These are phyloP conservation scores for Cochlearia excelsa DNA, from an alignment of 345 rosid genomes.

Conservation along the genomic window DNA sequence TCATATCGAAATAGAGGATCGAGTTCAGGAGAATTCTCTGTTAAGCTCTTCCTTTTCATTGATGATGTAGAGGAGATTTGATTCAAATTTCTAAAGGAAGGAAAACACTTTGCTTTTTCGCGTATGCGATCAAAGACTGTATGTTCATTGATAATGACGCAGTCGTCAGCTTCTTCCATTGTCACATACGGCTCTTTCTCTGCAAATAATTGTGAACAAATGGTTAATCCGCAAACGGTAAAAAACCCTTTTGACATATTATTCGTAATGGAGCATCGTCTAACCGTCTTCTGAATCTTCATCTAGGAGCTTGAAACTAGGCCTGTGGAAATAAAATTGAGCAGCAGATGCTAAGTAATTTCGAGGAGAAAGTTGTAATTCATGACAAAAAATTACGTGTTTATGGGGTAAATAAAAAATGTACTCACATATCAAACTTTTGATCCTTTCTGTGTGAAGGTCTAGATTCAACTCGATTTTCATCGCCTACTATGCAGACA, in stretches of 20 bases:
- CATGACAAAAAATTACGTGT: neutral
- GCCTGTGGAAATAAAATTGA: conserved; percentile 49
- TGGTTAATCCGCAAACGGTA: neutral
- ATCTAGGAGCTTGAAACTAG: conserved; percentile 84
- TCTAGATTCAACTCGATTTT: conserved; percentile 34
- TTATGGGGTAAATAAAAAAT: neutral
- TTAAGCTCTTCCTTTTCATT: conserved; percentile 47
- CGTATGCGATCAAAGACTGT: conserved; percentile 81
- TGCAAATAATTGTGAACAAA: conserved; percentile 3
- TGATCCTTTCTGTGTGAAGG: conserved; percentile 25
- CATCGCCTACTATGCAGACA: conserved; percentile 41
- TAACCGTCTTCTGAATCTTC: conserved; percentile 77
- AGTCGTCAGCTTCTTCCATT: conserved; percentile 41
- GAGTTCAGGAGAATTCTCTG: conserved; percentile 40
- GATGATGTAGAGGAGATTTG: conserved; percentile 39
- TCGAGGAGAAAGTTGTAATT: neutral
- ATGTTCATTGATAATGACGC: conserved; percentile 49
- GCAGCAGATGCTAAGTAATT: conserved; percentile 14
- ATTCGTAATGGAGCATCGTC: conserved; percentile 1
- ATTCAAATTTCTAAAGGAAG: conserved; percentile 44
- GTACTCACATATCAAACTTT: conserved; percentile 26
- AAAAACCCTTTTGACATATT: neutral
- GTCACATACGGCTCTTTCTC: conserved; percentile 44
- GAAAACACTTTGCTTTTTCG: conserved; percentile 74
- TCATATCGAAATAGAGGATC: conserved; percentile 38